Evolutionary conservation across 192 early-diverging fungal genomes (phyloP).

Genomic region (Coemansia sp.): DNA sequence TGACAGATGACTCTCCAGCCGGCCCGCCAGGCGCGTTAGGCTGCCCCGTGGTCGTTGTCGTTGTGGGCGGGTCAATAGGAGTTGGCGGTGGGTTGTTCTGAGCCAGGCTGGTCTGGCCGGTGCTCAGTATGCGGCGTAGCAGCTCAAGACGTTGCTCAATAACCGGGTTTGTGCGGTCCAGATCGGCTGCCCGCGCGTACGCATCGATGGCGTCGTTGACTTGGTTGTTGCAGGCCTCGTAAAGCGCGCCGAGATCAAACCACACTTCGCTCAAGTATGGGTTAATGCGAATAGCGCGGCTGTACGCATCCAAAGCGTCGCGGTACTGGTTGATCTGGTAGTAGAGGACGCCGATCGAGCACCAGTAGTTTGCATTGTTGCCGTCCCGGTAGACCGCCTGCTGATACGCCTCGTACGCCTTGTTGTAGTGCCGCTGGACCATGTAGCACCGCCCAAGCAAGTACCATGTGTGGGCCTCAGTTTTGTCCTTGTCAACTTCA

Average conservation of each 20-base stretch:
- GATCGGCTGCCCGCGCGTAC: constrained; percentile 87
- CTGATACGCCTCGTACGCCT: constrained; percentile 97
- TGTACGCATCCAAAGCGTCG: constrained; percentile 97
- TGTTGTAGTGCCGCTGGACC: constrained; percentile 89
- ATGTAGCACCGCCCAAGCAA: constrained; percentile 95
- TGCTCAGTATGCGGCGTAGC: constrained; percentile 46
- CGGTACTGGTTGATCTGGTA: constrained; percentile 93
- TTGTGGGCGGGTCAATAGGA: constrained; percentile 46
- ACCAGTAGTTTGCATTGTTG: constrained; percentile 96
- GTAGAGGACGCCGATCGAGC: constrained; percentile 97
- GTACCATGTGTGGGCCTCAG: constrained; percentile 94
- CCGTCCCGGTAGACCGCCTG: constrained; percentile 93
- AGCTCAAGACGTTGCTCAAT: constrained; percentile 75
- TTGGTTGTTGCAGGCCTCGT: constrained; percentile 98
- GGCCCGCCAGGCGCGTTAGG: constrained; percentile 51
- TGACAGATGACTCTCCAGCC: constrained; percentile 31
- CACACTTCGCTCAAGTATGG: constrained; percentile 96
- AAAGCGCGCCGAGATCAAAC: constrained; percentile 95
- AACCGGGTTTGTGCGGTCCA: constrained; percentile 84
- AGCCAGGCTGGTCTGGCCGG: constrained; percentile 33
- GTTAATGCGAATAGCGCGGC: constrained; percentile 88
- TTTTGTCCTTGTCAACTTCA: constrained; percentile 74
- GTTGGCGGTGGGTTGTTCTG: constrained; percentile 31
- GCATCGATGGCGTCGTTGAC: constrained; percentile 95
- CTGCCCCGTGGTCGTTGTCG: constrained; percentile 32